These are phyloP conservation scores for Podospora bellae-mahoneyi DNA, from an alignment of 495 filamentous ascomycete genomes.

Conservation along the genomic window DNA sequence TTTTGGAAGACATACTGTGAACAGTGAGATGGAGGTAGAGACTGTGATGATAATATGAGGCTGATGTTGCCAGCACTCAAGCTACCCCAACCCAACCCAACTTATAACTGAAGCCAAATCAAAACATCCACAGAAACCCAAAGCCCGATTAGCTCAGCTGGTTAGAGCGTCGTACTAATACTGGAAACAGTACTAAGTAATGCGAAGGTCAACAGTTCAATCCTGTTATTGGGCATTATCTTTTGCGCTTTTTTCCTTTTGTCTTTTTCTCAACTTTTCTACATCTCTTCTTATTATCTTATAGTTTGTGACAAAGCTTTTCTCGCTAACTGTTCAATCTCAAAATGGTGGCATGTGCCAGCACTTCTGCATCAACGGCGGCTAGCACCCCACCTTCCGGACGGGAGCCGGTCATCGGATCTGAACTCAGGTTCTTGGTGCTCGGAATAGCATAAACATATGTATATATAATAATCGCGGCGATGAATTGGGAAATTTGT, in stretches of 20 bases:
- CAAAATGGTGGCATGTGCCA: background rate
- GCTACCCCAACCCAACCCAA: background rate
- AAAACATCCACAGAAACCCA: background rate
- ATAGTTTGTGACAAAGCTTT: too few relatives aligned
- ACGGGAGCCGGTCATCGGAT: background rate
- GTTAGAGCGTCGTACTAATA: constrained; percentile 9
- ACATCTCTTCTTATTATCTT: background rate
- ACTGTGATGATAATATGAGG: too few relatives aligned
- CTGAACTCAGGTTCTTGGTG: background rate
- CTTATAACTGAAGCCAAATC: background rate
- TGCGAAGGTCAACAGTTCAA: constrained; percentile 8
- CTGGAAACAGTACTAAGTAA: background rate
- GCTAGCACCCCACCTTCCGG: background rate
- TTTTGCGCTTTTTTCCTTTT: background rate
- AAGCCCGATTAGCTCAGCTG: constrained; percentile 7
- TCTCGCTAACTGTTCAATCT: too few relatives aligned
- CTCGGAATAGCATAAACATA: background rate
- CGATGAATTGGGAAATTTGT: background rate
- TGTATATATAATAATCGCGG: too few relatives aligned
- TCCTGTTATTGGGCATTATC: constrained; percentile 1
- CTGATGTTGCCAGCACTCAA: too few relatives aligned
- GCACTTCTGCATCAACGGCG: background rate
- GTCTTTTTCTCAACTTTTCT: background rate
- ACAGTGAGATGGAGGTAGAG: too few relatives aligned
- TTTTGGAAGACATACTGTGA: too few relatives aligned